Conservation (phyloP, 805 yeast genomes). For the Saccharomycopsis capsularis region DNA sequence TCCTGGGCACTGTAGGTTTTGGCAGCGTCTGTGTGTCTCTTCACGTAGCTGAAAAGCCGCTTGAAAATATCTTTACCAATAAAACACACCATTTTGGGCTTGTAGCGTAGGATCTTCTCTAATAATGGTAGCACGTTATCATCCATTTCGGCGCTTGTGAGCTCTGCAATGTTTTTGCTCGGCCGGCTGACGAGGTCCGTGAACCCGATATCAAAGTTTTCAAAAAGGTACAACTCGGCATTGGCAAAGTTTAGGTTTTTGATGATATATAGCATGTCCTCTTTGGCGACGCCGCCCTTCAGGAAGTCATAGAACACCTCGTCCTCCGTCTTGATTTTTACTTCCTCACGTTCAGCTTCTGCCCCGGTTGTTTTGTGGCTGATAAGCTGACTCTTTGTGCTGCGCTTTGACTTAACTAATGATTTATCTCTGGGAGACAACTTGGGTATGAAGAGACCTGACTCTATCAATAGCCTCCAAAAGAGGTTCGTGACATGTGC, state of each 20-base stretch:
- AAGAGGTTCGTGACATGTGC: conserved; percentile 65
- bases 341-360: neutral
- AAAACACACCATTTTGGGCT: conserved; percentile 44
- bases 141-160: conserved; percentile 44
- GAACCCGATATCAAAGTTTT: conserved; percentile 50
- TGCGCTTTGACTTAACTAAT: neutral
- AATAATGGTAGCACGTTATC: conserved; percentile 48
- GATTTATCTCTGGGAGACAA: neutral
- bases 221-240: conserved; percentile 38
- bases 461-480: conserved; percentile 56
- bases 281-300: neutral
- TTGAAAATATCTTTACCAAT: conserved; percentile 79
- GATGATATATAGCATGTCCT: conserved; percentile 1
- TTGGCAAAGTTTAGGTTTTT: conserved; percentile 27
- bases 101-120: conserved; percentile 32
- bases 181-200: conserved; percentile 65
- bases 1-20: neutral
- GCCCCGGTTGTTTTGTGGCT: too few relatives aligned
- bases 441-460: conserved; percentile 34
- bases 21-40: conserved; percentile 25
- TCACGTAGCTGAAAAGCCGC: conserved; percentile 35
- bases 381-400: neutral
- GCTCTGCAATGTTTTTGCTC: conserved; percentile 51
- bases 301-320: conserved; percentile 20
- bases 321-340: conserved; percentile 20